Evolutionary conservation across 805 yeast species (phyloP).

Genomic region (Candida railenensis): DNA sequence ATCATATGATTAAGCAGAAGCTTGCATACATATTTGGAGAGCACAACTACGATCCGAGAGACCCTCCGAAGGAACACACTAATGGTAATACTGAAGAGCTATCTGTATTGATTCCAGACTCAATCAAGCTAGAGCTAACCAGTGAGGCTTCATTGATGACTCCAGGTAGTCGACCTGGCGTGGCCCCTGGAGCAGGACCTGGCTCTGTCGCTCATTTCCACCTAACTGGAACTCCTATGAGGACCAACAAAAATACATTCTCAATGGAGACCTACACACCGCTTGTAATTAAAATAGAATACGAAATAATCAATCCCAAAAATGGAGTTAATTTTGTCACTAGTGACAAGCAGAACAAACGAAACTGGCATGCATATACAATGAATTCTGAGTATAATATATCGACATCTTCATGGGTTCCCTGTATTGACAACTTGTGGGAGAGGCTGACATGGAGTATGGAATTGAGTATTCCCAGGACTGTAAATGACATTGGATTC

Average conservation of each 20-base stretch:
- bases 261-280: constrained; percentile 59
- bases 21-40: constrained; percentile 55
- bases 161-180: constrained; percentile 23
- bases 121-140: constrained; percentile 53
- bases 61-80: constrained; percentile 12
- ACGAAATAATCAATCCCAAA: constrained; percentile 60
- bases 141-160: constrained; percentile 21
- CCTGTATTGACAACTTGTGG: constrained; percentile 87
- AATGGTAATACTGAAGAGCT: constrained; percentile 62
- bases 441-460: constrained; percentile 92
- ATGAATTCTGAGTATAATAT: constrained; percentile 73
- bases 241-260: constrained; percentile 31
- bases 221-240: constrained; percentile 30
- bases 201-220: constrained; percentile 14
- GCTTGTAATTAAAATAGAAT: constrained; percentile 65
- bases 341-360: constrained; percentile 46
- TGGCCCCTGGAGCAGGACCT: neutral
- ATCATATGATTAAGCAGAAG: constrained; percentile 55
- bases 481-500: constrained; percentile 67
- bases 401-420: constrained; percentile 96
- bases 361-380: constrained; percentile 84
- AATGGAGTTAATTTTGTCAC: constrained; percentile 79
- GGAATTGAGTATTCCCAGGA: constrained; percentile 80
- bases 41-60: constrained; percentile 29
- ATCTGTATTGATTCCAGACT: constrained; percentile 61